A percentile compares a stretch with the other conserved stretches of the same genome.
Evolutionary conservation across 2,329 filamentous ascomycete genomes (phyloP).

Genomic region (Ceratocystiopsis brevicomis): DNA sequence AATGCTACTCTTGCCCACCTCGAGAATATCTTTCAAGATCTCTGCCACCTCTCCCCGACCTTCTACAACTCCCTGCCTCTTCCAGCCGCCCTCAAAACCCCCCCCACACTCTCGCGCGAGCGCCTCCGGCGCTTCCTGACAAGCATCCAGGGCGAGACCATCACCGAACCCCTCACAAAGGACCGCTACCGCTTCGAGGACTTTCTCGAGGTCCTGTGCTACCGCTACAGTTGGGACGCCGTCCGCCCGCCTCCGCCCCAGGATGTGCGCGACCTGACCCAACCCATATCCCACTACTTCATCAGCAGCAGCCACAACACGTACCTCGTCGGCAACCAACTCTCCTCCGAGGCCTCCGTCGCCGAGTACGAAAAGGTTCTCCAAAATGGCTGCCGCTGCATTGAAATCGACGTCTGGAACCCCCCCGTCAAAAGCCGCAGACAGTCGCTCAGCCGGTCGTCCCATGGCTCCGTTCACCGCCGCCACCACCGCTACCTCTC

Average conservation of each 20-base stretch:
- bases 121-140: constrained; percentile 31
- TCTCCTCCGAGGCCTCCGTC: constrained; percentile 57
- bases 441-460: no score
- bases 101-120: constrained; percentile 16
- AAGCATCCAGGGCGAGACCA: constrained; percentile 26
- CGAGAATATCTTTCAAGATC: constrained; percentile 25
- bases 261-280: constrained; percentile 36
- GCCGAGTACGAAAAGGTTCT: constrained; percentile 65
- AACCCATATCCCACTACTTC: constrained; percentile 73
- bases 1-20: constrained; percentile 30
- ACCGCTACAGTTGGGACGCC: constrained; percentile 25
- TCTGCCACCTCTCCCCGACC: constrained; percentile 19
- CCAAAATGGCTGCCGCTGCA: constrained; percentile 62
- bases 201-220: constrained; percentile 31
- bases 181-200: constrained; percentile 27
- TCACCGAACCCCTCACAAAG: constrained; percentile 16
- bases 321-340: constrained; percentile 73
- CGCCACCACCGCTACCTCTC: constrained; percentile 28
- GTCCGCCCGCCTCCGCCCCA: constrained; percentile 16
- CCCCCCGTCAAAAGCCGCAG: constrained; percentile 28
- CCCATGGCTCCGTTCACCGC: no score
- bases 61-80: constrained; percentile 3
- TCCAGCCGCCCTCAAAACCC: background rate
- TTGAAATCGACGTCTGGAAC: constrained; percentile 93
- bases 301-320: constrained; percentile 93